Percentiles rank a stretch among this genome's conserved stretches.
phyloP scores from a whole-genome alignment of 2,329 filamentous ascomycete genomes.

The Apiospora malaysiana region DNA sequence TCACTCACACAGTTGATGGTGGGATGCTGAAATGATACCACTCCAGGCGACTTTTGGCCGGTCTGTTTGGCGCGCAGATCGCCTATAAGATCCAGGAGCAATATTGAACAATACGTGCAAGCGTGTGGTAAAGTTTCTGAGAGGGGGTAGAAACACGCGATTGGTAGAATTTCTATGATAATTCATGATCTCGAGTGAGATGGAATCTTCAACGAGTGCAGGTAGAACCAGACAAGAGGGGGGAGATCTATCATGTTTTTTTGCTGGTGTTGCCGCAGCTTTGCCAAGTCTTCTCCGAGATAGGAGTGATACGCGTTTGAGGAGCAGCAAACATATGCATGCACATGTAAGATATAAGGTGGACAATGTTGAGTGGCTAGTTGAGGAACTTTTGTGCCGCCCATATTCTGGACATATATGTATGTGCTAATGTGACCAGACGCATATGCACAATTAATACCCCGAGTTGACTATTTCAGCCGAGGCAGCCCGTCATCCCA shows the following conservation, averaged over 20 bases:
- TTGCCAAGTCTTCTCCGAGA: not conserved
- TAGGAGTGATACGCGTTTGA: not conserved
- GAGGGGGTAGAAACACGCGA: too few species aligned
- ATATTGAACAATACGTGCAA: too few species aligned
- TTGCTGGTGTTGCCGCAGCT: not conserved
- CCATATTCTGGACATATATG: too few species aligned
- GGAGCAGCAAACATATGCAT: not conserved
- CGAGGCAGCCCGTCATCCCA: not conserved
- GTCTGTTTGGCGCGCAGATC: too few species aligned
- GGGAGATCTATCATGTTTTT: too few species aligned
- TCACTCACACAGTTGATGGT: conserved; percentile 36
- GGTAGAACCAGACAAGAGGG: too few species aligned
- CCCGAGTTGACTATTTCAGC: not conserved
- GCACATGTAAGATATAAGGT: not conserved
- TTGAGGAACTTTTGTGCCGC: not conserved
- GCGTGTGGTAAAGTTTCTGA: too few species aligned
- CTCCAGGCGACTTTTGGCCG: too few species aligned
- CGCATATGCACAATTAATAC: not conserved
- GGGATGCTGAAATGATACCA: conserved; percentile 27
- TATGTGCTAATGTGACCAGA: not conserved
- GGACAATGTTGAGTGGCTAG: not conserved
- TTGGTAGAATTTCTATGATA: too few species aligned
- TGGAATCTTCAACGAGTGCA: too few species aligned
- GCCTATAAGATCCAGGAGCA: too few species aligned
- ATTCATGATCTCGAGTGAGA: too few species aligned